Percentiles rank a stretch among this genome's conserved stretches.
Conservation (phyloP, 2,329 filamentous ascomycete species). For the Aspergillus fumigatus region DNA sequence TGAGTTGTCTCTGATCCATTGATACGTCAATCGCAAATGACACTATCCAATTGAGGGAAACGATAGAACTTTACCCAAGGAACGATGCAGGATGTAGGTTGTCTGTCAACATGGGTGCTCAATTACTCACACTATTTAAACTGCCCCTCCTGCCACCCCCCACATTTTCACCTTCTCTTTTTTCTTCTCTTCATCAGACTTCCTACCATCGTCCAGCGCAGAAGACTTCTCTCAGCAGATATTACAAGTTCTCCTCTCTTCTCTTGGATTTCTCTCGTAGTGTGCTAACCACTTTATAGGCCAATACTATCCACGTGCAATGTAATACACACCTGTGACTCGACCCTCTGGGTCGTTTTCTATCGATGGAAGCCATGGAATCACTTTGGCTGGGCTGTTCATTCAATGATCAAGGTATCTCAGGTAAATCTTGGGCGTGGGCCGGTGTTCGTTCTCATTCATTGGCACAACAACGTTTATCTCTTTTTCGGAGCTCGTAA, state of each 20-base stretch:
- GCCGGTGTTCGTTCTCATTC: conserved; percentile 56
- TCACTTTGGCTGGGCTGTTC: conserved; percentile 36
- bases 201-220: not conserved
- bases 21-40: not conserved
- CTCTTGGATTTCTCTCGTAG: not conserved
- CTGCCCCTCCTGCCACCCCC: conserved; percentile 16
- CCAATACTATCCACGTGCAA: conserved; percentile 10
- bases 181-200: conserved; percentile 7
- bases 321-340: conserved; percentile 19
- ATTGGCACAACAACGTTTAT: conserved; percentile 4
- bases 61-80: not conserved
- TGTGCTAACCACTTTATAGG: conserved; percentile 10
- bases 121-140: conserved; percentile 37
- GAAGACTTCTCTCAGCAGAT: not conserved
- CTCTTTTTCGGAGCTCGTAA: not conserved
- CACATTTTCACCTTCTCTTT: conserved; percentile 7
- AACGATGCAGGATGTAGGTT: not conserved
- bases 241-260: conserved; percentile 19
- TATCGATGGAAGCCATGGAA: conserved; percentile 36
- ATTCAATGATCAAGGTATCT: conserved; percentile 47
- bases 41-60: not conserved
- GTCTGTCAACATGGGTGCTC: not conserved
- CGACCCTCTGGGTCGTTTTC: conserved; percentile 4
- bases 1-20: not conserved
- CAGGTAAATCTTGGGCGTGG: conserved; percentile 53